Evolutionary conservation across 192 early-diverging fungal species (phyloP).

Genomic region (Allomyces arbusculus): DNA sequence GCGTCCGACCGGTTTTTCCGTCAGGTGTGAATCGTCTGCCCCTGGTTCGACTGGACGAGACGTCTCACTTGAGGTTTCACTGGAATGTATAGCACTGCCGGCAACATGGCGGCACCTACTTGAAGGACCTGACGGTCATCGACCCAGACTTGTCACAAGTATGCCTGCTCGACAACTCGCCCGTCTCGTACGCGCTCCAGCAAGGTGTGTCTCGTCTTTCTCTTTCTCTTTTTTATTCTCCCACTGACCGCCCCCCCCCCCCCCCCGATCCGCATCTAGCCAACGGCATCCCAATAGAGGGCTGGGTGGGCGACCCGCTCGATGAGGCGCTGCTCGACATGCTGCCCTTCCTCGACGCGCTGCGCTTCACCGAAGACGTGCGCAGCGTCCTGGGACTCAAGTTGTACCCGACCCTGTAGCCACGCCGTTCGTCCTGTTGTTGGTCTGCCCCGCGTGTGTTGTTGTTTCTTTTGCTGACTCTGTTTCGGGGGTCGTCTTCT

Average conservation of each 20-base stretch:
- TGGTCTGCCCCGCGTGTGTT: too few species aligned
- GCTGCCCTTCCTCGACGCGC: slow-evolving; percentile 68
- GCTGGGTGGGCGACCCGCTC: slow-evolving; percentile 56
- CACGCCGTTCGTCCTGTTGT: too few species aligned
- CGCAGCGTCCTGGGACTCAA: slow-evolving; percentile 45
- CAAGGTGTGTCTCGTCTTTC: slow-evolving; percentile 44
- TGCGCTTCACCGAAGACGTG: slow-evolving; percentile 71
- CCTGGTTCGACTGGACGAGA: too few species aligned
- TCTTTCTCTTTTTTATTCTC: too few species aligned
- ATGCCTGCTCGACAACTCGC: slow-evolving; percentile 66
- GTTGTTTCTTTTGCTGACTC: too few species aligned
- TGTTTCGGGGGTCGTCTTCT: too few species aligned
- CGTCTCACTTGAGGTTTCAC: too few species aligned
- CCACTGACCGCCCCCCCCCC: too few species aligned
- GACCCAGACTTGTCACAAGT: slow-evolving; percentile 63
- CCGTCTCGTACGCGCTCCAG: slow-evolving; percentile 48
- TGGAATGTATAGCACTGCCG: slow-evolving; percentile 36
- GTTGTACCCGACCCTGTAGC: slow-evolving; percentile 6
- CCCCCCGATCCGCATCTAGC: slow-evolving; percentile 21
- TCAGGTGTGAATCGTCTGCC: slow-evolving; percentile 20
- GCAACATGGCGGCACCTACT: slow-evolving; percentile 40
- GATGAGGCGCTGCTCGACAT: slow-evolving; percentile 72
- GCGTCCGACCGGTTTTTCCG: slow-evolving; percentile 61
- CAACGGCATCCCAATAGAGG: slow-evolving; percentile 73
- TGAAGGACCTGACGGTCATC: slow-evolving; percentile 53